Evolutionary conservation across 176 grass and related monocot genomes (phyloP), one percentile per base, ranked within the genome.

Genomic region (Cenchrus purpureus): DNA sequence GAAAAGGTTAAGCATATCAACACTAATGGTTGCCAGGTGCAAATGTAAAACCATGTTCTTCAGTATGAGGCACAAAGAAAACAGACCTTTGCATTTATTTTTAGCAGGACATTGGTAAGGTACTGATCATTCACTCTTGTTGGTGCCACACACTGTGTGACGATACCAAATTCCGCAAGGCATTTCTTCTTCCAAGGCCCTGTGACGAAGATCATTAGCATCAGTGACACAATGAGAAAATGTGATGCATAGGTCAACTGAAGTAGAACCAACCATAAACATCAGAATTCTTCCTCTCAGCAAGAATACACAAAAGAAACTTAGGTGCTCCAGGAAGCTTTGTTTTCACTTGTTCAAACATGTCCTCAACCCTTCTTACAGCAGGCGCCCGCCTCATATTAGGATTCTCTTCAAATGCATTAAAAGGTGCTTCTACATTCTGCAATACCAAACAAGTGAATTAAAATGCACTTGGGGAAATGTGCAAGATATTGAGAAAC

Each of bases 241-340:
- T 13, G 54, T 32, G 3, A 40, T 72, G 76, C 7, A 57, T 0
- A 66, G 58, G 12, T 22, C 22, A 43, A 63, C 13, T 55, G 6
- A 66, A 68, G 0, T 68, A 71, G 59, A 73, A 86, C 86, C 14
- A 61, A 99, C 97, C 93, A 83, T 99, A 99, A 75, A 99, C 68
- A 89, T 99, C 97, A 10, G 91, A 99, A 65, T 99, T 94, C 65
- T 99, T 99, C 37, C 93, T 88, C 88, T 99, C 97, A 12, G 97
- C 78, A 54, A 99, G 78, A 84, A 99, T 40, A 61, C 97, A 96
- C 1, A 99, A 81, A 49, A 99, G 82, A 82, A 99, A 94, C 10
- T 73, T 59, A 7, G 97, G 97, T 49, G 81, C 88, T 17, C 90
- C 91, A 56, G 91, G 93, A 62, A 98, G 84, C 57, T 91, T 95